These are phyloP conservation scores for Leishmania turanica DNA, from an alignment of 208 protist genomes.

Conservation along the genomic window DNA sequence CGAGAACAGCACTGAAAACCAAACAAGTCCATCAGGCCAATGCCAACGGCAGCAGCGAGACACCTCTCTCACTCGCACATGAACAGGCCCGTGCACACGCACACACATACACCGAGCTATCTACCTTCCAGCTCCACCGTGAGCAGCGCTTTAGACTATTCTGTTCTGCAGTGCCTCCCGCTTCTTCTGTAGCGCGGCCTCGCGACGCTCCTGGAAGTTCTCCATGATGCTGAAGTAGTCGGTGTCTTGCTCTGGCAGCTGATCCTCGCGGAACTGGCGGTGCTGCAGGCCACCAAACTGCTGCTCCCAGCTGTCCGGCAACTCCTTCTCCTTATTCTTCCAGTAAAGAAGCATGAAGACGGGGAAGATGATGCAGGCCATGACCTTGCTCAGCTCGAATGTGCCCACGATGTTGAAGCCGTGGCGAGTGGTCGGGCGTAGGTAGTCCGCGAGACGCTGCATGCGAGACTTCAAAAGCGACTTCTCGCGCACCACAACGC, in stretches of 20 bases:
- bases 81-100: background rate
- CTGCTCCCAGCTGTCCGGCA: slow-evolving; percentile 78
- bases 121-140: background rate
- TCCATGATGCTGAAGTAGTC: slow-evolving; percentile 88
- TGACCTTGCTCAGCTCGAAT: slow-evolving; percentile 79
- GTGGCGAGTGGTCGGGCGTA: slow-evolving; percentile 60
- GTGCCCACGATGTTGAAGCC: slow-evolving; percentile 68
- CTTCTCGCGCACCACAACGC: slow-evolving; percentile 83
- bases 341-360: slow-evolving; percentile 84
- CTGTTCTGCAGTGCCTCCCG: slow-evolving; percentile 40
- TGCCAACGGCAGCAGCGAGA: background rate
- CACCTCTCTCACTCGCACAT: background rate
- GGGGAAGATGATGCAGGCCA: slow-evolving; percentile 78
- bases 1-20: background rate
- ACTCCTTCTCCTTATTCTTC: slow-evolving; percentile 69
- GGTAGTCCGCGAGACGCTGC: slow-evolving; percentile 62
- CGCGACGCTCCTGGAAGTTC: slow-evolving; percentile 72
- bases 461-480: slow-evolving; percentile 71
- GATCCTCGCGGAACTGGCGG: slow-evolving; percentile 73
- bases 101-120: background rate
- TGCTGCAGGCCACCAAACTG: slow-evolving; percentile 83
- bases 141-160: slow-evolving; percentile 24
- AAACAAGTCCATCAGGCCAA: background rate
- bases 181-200: slow-evolving; percentile 72
- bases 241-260: slow-evolving; percentile 55